Evolutionary conservation across 2,329 filamentous ascomycete species (phyloP).

Genomic region (Grosmannia serpens): DNA sequence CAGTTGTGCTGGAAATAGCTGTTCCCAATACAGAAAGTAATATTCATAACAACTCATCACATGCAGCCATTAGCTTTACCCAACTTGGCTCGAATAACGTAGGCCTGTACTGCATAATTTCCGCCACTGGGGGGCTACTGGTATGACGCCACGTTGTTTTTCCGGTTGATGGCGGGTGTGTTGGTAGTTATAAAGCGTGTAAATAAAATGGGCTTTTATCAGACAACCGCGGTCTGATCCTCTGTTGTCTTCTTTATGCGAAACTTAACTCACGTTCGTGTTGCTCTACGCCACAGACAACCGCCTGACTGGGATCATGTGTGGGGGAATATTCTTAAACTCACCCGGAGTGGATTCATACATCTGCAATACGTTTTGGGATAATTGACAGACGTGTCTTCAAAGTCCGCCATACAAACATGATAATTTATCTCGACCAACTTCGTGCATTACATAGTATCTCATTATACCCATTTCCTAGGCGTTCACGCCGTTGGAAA

Average conservation of each 20-base stretch:
- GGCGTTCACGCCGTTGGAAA: background rate
- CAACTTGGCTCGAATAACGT: background rate
- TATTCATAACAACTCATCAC: background rate
- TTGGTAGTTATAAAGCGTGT: background rate
- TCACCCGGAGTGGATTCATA: background rate
- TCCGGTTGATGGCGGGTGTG: background rate
- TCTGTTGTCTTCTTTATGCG: background rate
- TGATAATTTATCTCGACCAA: background rate
- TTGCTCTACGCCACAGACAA: background rate
- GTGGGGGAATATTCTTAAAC: background rate
- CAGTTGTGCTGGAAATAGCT: background rate
- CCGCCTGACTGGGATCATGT: background rate
- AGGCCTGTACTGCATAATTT: background rate
- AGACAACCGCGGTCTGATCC: background rate
- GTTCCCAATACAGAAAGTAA: background rate
- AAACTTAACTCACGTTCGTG: background rate
- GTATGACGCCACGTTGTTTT: background rate
- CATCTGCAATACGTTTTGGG: background rate
- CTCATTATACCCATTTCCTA: background rate
- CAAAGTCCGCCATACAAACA: background rate
- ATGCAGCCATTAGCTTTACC: background rate
- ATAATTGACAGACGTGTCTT: background rate
- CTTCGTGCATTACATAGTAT: background rate
- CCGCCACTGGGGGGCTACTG: background rate
- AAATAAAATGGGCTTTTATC: background rate